Evolutionary conservation across 257 asterid genomes (phyloP).

Genomic region (Anisodus acutangulus): DNA sequence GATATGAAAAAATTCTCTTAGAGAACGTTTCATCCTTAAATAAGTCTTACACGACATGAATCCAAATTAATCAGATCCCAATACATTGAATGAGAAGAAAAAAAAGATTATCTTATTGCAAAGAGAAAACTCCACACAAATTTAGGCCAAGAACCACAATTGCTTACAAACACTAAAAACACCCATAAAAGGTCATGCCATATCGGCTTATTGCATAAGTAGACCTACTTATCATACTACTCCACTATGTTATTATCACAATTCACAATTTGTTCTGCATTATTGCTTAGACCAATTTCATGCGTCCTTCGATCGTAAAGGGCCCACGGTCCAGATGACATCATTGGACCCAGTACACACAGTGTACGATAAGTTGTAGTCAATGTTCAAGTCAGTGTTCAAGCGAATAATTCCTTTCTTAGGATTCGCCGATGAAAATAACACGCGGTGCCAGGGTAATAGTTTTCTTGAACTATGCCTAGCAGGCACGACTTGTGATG

Average conservation of each 20-base stretch:
- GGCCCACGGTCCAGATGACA: not conserved
- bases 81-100: no score
- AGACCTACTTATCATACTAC: not conserved
- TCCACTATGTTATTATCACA: not conserved
- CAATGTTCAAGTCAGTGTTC: not conserved
- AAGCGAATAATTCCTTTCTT: not conserved
- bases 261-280: not conserved
- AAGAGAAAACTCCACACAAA: not conserved
- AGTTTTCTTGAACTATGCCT: conserved; percentile 21
- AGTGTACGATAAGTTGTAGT: not conserved
- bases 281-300: not conserved
- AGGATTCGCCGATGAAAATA: not conserved
- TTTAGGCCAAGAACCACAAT: no score
- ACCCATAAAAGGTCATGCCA: not conserved
- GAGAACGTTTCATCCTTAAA: no score
- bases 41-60: no score
- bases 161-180: not conserved
- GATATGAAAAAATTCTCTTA: no score
- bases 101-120: not conserved
- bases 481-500: not conserved
- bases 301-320: not conserved
- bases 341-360: conserved; percentile 7
- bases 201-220: not conserved
- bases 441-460: not conserved
- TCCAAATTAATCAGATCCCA: no score